Conservation (phyloP, 2,329 filamentous ascomycete genomes). For the Mariannaea sp. region DNA sequence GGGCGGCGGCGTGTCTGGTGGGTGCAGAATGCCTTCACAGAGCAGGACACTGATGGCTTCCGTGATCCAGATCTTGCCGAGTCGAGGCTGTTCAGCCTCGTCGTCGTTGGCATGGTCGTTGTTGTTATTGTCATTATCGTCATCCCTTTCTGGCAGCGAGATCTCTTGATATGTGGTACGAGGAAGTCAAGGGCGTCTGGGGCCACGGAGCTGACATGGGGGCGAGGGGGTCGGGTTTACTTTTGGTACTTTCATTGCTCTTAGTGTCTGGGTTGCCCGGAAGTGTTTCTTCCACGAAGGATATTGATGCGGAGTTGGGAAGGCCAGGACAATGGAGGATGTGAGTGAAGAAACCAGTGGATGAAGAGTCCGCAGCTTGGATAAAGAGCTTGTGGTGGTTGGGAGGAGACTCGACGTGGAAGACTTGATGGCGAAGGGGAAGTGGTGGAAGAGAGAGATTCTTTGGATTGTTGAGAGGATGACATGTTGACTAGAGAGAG, state of each 20-base stretch:
- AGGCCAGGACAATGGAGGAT: neutral
- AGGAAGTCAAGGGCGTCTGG: slow-evolving; percentile 25
- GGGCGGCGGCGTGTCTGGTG: slow-evolving; percentile 11
- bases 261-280: too few species aligned
- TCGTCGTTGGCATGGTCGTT: neutral
- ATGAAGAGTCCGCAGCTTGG: slow-evolving; percentile 12
- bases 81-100: slow-evolving; percentile 2
- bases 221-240: too few species aligned
- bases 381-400: slow-evolving; percentile 29
- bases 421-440: slow-evolving; percentile 20
- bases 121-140: too few species aligned
- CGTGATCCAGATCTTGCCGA: slow-evolving; percentile 21
- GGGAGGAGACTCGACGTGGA: slow-evolving; percentile 25
- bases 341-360: slow-evolving; percentile 20
- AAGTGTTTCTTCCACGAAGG: slow-evolving; percentile 17
- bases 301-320: slow-evolving; percentile 7
- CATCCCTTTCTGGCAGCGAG: too few species aligned
- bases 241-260: too few species aligned
- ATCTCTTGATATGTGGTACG: slow-evolving; percentile 16
- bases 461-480: neutral
- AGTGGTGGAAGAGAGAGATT: neutral
- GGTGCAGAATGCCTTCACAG: slow-evolving; percentile 21
- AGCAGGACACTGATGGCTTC: slow-evolving; percentile 18
- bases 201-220: slow-evolving; percentile 31
- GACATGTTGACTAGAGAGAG: neutral